Conservation (phyloP, 495 filamentous ascomycete genomes). For the Annulohypoxylon stygium region DNA sequence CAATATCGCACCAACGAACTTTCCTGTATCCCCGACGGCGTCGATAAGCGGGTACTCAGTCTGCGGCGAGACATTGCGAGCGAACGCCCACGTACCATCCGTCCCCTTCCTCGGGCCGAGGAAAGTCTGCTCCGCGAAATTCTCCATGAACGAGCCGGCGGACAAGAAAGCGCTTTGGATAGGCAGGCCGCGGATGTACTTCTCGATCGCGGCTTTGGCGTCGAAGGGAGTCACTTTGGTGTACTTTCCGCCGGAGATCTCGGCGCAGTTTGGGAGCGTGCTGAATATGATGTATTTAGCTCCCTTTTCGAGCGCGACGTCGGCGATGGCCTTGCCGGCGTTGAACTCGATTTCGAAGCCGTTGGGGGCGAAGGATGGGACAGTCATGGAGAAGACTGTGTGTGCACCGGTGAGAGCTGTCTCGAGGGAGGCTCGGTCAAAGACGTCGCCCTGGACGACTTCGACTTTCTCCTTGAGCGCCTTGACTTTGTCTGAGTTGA, state of each 20-base stretch:
- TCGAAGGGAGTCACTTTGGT: constrained; percentile 59
- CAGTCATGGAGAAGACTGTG: constrained; percentile 65
- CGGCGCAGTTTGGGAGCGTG: constrained; percentile 53
- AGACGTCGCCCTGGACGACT: constrained; percentile 56
- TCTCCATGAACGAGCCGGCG: constrained; percentile 65
- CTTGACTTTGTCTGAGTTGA: constrained; percentile 59
- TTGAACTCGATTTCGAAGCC: constrained; percentile 54
- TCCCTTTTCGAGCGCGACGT: constrained; percentile 60
- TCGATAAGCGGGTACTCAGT: constrained; percentile 61
- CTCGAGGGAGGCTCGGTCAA: constrained; percentile 55
- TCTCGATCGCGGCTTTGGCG: constrained; percentile 57
- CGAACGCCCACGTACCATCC: constrained; percentile 54
- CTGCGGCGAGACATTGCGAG: constrained; percentile 46
- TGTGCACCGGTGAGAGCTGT: constrained; percentile 59
- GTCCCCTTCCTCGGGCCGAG: constrained; percentile 42
- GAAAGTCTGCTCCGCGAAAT: constrained; percentile 53
- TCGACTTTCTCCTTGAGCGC: constrained; percentile 56
- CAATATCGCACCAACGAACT: constrained; percentile 66
- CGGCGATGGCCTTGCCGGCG: constrained; percentile 61
- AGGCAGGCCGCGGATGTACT: constrained; percentile 56
- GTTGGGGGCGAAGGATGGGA: constrained; percentile 50
- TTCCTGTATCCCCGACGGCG: constrained; percentile 62
- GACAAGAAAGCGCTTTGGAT: constrained; percentile 61
- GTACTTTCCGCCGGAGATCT: constrained; percentile 57
- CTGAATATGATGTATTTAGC: constrained; percentile 66